These are phyloP conservation scores for Diplodia scrobiculata DNA, from an alignment of 2,329 filamentous ascomycete genomes.

Conservation along the genomic window DNA sequence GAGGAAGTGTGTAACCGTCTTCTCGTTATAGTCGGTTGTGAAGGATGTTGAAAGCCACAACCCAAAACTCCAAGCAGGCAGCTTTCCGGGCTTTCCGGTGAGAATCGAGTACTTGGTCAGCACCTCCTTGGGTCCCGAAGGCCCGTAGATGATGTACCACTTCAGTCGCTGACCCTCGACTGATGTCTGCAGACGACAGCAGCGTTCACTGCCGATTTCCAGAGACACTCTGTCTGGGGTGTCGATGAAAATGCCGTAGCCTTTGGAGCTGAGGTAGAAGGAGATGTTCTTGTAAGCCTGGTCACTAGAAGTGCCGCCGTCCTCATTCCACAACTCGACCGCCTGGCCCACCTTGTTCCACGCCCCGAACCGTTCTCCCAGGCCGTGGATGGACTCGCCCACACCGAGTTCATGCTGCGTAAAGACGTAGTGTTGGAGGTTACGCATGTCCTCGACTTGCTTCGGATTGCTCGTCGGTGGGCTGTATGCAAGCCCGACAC, in stretches of 20 bases:
- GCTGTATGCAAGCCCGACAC: conserved; percentile 60
- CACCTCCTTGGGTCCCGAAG: conserved; percentile 67
- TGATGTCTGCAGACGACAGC: conserved; percentile 68
- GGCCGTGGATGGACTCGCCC: conserved; percentile 69
- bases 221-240: conserved; percentile 69
- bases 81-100: conserved; percentile 65
- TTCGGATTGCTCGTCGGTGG: conserved; percentile 57
- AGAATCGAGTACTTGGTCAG: conserved; percentile 67
- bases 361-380: conserved; percentile 75
- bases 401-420: conserved; percentile 52
- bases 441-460: conserved; percentile 56
- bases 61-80: conserved; percentile 74
- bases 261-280: conserved; percentile 70
- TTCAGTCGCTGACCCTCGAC: conserved; percentile 70
- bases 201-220: conserved; percentile 74
- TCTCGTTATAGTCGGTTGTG: conserved; percentile 71
- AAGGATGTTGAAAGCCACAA: conserved; percentile 77
- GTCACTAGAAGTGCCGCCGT: conserved; percentile 66
- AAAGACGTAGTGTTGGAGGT: conserved; percentile 49
- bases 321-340: conserved; percentile 64
- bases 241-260: conserved; percentile 77
- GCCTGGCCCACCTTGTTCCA: conserved; percentile 76
- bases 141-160: conserved; percentile 73
- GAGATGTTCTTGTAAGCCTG: conserved; percentile 73
- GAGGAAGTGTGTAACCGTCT: conserved; percentile 67